Conservation (phyloP, 2,329 filamentous ascomycete species). For the Westerdykella sp. region DNA sequence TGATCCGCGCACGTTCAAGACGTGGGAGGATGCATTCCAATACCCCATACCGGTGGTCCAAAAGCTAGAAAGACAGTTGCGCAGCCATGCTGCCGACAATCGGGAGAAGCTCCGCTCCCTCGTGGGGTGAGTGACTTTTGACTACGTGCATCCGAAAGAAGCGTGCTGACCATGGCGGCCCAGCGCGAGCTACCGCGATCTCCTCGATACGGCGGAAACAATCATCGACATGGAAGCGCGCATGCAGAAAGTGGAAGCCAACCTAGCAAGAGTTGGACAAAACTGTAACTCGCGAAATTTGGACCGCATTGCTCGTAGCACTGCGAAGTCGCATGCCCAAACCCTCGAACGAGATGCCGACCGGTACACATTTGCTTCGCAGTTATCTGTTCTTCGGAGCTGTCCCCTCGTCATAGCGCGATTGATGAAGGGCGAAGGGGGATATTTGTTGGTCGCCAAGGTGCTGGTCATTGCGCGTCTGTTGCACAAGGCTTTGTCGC, state of each 20-base stretch:
- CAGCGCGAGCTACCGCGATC: slow-evolving; percentile 71
- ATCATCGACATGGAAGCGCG: slow-evolving; percentile 83
- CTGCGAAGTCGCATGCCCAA: slow-evolving; percentile 44
- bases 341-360: slow-evolving; percentile 38
- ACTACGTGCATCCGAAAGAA: not conserved
- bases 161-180: not conserved
- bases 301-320: slow-evolving; percentile 58
- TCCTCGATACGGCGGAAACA: slow-evolving; percentile 86
- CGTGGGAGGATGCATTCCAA: slow-evolving; percentile 64
- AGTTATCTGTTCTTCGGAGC: slow-evolving; percentile 53
- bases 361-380: slow-evolving; percentile 47
- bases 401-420: slow-evolving; percentile 50
- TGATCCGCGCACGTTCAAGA: slow-evolving; percentile 51
- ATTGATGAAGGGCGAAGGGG: slow-evolving; percentile 47
- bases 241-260: slow-evolving; percentile 66
- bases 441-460: slow-evolving; percentile 55
- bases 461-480: slow-evolving; percentile 66
- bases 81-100: slow-evolving; percentile 56
- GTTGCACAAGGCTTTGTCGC: slow-evolving; percentile 65
- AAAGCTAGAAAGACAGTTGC: slow-evolving; percentile 59
- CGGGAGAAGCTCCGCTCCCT: slow-evolving; percentile 60
- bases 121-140: slow-evolving; percentile 50
- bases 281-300: slow-evolving; percentile 69
- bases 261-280: slow-evolving; percentile 65
- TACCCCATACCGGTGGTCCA: slow-evolving; percentile 58